Conservation (phyloP, 2,329 filamentous ascomycete genomes). For the Phoma sp. region DNA sequence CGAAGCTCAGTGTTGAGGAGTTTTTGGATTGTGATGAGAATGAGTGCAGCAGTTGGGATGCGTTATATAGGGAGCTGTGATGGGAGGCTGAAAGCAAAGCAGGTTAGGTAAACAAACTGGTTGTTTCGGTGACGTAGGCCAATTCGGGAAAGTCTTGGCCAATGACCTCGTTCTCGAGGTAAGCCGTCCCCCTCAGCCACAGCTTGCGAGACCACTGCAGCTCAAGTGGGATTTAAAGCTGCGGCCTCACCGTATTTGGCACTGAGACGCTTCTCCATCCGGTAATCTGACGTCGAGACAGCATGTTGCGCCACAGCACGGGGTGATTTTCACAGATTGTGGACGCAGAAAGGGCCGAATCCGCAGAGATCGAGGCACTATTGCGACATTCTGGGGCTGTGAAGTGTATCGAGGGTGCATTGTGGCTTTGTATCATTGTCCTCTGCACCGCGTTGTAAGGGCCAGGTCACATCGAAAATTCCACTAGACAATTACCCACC, state of each 20-base stretch:
- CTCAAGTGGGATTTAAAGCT: background rate
- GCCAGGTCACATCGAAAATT: background rate
- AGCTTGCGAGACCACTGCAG: constrained; percentile 2
- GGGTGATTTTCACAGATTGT: constrained; percentile 2
- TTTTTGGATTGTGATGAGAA: constrained; percentile 11
- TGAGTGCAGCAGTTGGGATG: background rate
- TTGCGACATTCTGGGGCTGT: constrained; percentile 12
- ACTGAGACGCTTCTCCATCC: background rate
- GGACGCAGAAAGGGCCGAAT: background rate
- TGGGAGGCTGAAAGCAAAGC: constrained; percentile 20
- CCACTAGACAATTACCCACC: background rate
- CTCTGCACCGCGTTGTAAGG: background rate
- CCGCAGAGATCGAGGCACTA: constrained; percentile 1
- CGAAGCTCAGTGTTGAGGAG: background rate
- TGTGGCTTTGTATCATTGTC: background rate
- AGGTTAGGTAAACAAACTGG: constrained; percentile 24
- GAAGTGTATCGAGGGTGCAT: background rate
- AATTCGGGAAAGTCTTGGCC: constrained; percentile 12
- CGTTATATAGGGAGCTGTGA: constrained; percentile 23
- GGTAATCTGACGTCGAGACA: constrained; percentile 1
- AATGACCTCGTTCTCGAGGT: constrained; percentile 1
- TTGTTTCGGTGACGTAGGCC: constrained; percentile 16
- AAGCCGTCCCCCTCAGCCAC: constrained; percentile 9
- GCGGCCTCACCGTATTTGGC: constrained; percentile 1
- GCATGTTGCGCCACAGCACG: constrained; percentile 6